Evolutionary conservation across 305 asterid genomes (phyloP), one percentile per base, ranked within the genome.

Genomic region (Rubia peregrina): DNA sequence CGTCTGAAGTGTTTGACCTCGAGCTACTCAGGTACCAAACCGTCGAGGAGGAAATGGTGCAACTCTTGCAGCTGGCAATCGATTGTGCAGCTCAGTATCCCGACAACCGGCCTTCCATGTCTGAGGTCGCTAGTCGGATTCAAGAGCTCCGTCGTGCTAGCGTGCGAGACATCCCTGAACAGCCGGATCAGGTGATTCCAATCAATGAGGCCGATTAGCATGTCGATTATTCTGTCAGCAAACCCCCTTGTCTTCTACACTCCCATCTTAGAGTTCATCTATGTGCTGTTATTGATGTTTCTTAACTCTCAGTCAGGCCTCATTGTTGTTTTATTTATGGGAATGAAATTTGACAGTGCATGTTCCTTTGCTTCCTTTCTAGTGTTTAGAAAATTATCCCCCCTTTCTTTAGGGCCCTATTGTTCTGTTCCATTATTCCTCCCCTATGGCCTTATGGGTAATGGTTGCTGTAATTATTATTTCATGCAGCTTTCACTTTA

Each of bases 381-480:
- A 7, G 51, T 43, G 68, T 64, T 64, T 64, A 41, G 51, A 64
- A 65, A 65, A 65, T 11, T 56, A 49, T 40, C 44, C 73, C 71
- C 73, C 46, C 61, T 76, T 33, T n/a, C 24, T 57, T 5, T 53
- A 53, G 61, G 81, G 87, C 74, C 73, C 60, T 77, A 56, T 71
- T 82, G 89, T 80, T 57, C 59, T 53, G 59, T 57, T 80, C 84
- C 83, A 80, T 81, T 83, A 72, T 76, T 82, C 81, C 73, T 83
- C 81, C 81, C 81, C 4, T 36, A 4, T 36, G 40, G 6, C 40
- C 36, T 1, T 89, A 74, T 86, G 83, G 89, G 79, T 80, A 70
- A 73, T 83, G 87, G 92, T 85, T 80, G 88, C 83, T 86, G 96
- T 89, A 88, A 89, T 86, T 88, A 91, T 87, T 84, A 79, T 83